Percentiles rank a stretch among this genome's conserved stretches.
Evolutionary conservation across 306 rosid genomes (phyloP).

Genomic region (Calophaca sinica): DNA sequence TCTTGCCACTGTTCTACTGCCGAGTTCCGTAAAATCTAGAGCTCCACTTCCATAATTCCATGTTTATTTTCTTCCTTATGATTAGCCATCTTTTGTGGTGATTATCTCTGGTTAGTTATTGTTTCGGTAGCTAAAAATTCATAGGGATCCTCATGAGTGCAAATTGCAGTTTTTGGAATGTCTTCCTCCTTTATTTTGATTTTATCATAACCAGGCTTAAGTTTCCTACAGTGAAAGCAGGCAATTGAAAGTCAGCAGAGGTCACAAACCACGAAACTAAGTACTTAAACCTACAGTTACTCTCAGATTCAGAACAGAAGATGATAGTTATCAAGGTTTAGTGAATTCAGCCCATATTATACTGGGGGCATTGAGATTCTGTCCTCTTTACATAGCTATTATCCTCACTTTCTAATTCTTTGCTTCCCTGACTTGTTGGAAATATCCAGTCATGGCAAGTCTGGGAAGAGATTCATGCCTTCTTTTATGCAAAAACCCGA

Average conservation of each 20-base stretch:
- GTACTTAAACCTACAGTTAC: neutral
- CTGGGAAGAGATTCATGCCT: neutral
- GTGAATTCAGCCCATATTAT: neutral
- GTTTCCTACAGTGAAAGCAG: too few relatives aligned
- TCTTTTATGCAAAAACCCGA: neutral
- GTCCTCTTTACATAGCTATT: neutral
- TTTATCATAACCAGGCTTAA: too few relatives aligned
- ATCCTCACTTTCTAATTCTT: neutral
- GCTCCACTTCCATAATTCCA: too few relatives aligned
- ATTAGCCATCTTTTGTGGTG: too few relatives aligned
- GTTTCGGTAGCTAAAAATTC: too few relatives aligned
- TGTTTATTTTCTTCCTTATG: too few relatives aligned
- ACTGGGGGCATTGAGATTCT: neutral
- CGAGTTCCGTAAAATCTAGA: too few relatives aligned
- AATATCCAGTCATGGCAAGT: neutral
- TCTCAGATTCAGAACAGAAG: neutral
- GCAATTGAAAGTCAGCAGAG: neutral
- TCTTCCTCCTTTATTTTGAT: too few relatives aligned
- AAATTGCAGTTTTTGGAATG: too few relatives aligned
- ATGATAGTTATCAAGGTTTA: neutral
- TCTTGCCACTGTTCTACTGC: too few relatives aligned
- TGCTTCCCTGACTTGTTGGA: constrained; percentile 1
- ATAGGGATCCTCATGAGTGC: too few relatives aligned
- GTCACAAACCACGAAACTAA: neutral
- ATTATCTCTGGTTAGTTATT: too few relatives aligned